Evolutionary conservation across 2,329 filamentous ascomycete genomes (phyloP), one percentile per base, ranked within the genome.

Genomic region (Trichophyton mentagrophytes): DNA sequence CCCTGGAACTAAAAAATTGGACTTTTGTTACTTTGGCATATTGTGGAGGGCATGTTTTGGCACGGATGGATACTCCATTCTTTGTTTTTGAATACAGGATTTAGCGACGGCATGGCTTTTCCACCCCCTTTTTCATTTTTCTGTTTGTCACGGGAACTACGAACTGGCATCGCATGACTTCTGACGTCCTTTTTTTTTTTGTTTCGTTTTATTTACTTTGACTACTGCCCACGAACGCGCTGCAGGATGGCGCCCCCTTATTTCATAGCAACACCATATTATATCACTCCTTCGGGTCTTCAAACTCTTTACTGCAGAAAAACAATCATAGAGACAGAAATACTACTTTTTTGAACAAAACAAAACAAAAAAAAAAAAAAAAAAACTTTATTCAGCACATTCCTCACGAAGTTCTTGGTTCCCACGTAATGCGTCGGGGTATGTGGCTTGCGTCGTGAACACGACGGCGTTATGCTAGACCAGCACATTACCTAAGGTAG

Each of bases 161-260:
- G 51, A 36, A 55, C 51, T 55, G 25, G 51, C 51, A 55, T 55
- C 51, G 51, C 51, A 55, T 55, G 25, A 20, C 27, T 51, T 51
- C 17, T 33, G 22, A 51, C 46, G 46, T 51, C 51, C 11, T 36
- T 55, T 51, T 51, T 9, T 15, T 9, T 36, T 30, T 22, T 22
- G 9, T 53, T 27, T 15, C 13, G 25, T 53, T 55, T 55, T n/a
- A 27, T 4, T 30, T 30, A 30, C 27, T 30, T 30, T 30, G 27
- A 30, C 27, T 30, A 27, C 33, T 38, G 17, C n/a, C 30, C 33
- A 36, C 40, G 17, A 55, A 36, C 51, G 30, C 51, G 27, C 30
- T 20, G 51, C 51, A 55, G 51, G 27, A 17, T n/a, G 51, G 51
- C 11, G 51, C 25, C 27, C n/a, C 17, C 13, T 11, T 30, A 30